Evolutionary conservation across 2,329 filamentous ascomycete genomes (phyloP).

Genomic region (Alternaria solani): DNA sequence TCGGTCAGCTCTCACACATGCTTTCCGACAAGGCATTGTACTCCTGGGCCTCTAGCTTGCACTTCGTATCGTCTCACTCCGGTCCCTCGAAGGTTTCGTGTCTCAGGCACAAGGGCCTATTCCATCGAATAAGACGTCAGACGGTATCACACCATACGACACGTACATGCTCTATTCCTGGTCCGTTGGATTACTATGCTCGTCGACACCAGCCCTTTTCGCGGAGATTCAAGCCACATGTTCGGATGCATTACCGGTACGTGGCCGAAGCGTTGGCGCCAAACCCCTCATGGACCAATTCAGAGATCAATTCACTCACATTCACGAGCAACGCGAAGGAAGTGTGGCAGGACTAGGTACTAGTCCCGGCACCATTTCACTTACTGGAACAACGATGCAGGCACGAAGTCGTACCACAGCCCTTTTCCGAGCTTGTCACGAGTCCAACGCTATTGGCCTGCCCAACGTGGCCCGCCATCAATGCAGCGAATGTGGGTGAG

Average conservation of each 20-base stretch:
- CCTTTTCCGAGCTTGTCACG: not conserved
- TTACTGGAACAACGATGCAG: slow-evolving; percentile 2
- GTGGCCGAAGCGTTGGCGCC: not conserved
- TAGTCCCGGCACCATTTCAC: not conserved
- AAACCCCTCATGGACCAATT: not conserved
- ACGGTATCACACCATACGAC: not conserved
- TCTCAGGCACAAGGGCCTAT: not conserved
- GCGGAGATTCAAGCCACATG: not conserved
- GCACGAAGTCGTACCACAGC: not conserved
- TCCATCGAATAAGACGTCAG: not conserved
- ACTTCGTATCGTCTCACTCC: not conserved
- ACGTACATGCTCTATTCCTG: not conserved
- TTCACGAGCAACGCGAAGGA: not conserved
- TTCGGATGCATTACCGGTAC: not conserved
- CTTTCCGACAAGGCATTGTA: not conserved
- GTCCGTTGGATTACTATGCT: not conserved
- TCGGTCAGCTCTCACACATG: not conserved
- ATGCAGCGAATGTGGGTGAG: slow-evolving; percentile 4
- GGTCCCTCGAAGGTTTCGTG: not conserved
- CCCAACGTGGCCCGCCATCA: not conserved
- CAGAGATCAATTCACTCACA: not conserved
- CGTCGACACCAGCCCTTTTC: not conserved
- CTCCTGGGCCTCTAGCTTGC: not conserved
- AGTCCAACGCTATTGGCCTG: not conserved
- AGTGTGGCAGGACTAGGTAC: not conserved